phyloP scores from a whole-genome alignment of 805 yeast genomes.

The Metschnikowia rubicola region DNA sequence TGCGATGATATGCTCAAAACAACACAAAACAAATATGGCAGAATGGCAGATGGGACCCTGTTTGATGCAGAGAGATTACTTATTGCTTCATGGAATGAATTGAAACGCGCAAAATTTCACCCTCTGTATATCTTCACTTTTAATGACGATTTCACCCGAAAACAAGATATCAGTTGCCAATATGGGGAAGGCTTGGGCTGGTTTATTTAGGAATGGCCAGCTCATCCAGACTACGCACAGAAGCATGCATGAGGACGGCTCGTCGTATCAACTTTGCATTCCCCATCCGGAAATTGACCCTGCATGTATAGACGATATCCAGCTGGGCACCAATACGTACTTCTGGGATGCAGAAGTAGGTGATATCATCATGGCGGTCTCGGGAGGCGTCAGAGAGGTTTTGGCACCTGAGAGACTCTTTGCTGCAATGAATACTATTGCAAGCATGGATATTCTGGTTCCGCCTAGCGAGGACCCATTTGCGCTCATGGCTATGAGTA shows the following conservation, averaged over 20 bases:
- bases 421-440: background rate
- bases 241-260: background rate
- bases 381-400: constrained; percentile 1
- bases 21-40: background rate
- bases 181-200: constrained; percentile 3
- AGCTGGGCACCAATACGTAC: too few species aligned
- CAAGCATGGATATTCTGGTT: background rate
- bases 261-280: constrained; percentile 1
- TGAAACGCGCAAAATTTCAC: background rate
- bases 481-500: constrained; percentile 1
- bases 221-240: background rate
- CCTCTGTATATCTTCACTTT: constrained; percentile 2
- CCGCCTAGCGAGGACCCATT: background rate
- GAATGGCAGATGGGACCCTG: background rate
- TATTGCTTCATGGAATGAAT: background rate
- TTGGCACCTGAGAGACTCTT: background rate
- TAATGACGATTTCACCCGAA: background rate
- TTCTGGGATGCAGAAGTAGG: background rate
- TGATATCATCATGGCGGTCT: constrained; percentile 1
- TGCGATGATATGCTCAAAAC: background rate
- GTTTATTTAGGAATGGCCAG: background rate
- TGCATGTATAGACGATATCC: background rate
- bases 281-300: background rate
- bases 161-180: background rate
- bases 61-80: background rate